phyloP scores from a whole-genome alignment of 2,329 filamentous ascomycete species.

The Fusarium sambucinum region DNA sequence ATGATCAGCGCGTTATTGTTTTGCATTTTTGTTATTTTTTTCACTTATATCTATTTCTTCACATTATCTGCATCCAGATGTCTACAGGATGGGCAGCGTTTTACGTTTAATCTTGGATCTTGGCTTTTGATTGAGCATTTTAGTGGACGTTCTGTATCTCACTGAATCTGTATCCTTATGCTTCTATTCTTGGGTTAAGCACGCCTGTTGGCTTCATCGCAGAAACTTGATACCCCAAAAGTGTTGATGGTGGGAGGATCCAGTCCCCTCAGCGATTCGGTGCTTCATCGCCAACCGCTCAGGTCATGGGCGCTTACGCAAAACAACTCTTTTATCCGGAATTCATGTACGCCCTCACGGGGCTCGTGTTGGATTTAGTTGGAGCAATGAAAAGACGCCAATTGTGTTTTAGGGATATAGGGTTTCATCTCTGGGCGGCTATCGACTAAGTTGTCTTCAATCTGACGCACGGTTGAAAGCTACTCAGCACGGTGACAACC shows the following conservation, averaged over 20 bases:
- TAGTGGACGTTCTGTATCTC: conserved; percentile 21
- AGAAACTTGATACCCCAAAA: conserved; percentile 56
- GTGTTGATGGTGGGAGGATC: conserved; percentile 42
- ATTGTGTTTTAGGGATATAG: conserved; percentile 23
- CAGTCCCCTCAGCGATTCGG: conserved; percentile 32
- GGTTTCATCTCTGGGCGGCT: conserved; percentile 33
- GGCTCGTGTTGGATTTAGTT: conserved; percentile 34
- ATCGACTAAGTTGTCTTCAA: conserved; percentile 23
- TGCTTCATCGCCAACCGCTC: conserved; percentile 25
- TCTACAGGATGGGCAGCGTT: conserved; percentile 18
- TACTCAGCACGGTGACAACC: conserved; percentile 24
- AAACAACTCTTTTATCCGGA: conserved; percentile 34
- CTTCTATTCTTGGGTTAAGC: conserved; percentile 46
- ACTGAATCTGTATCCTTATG: conserved; percentile 40
- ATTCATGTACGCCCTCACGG: conserved; percentile 38
- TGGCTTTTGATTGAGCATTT: conserved; percentile 19
- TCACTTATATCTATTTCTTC: conserved; percentile 12
- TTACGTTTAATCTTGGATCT: conserved; percentile 37
- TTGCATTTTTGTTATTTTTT: conserved; percentile 19
- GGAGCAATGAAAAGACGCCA: conserved; percentile 31
- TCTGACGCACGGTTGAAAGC: conserved; percentile 26
- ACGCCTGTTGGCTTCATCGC: conserved; percentile 44
- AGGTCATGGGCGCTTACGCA: conserved; percentile 36
- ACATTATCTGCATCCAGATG: conserved; percentile 29
- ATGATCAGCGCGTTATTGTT: conserved; percentile 44